These are phyloP conservation scores for Phytophthora aleatoria DNA, from an alignment of 352 stramenopile species.

Conservation along the genomic window DNA sequence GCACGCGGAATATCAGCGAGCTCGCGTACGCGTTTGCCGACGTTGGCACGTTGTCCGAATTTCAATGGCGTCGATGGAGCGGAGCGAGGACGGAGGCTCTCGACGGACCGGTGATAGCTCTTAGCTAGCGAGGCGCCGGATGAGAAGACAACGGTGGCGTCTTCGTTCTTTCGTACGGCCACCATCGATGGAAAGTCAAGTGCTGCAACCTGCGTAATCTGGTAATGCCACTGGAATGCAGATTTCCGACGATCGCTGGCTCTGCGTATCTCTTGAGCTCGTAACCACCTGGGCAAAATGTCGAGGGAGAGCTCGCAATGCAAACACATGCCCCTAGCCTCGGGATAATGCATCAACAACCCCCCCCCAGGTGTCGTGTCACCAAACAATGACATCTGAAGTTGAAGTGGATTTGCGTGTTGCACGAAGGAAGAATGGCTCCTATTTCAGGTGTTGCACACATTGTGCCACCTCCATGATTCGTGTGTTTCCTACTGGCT, in stretches of 20 bases:
- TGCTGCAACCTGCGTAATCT: constrained; percentile 4
- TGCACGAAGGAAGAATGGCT: background rate
- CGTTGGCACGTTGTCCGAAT: constrained; percentile 11
- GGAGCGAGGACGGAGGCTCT: constrained; percentile 18
- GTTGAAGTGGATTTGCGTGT: constrained; percentile 1
- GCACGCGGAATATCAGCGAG: constrained; percentile 65
- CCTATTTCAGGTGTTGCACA: constrained; percentile 13
- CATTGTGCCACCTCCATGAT: background rate
- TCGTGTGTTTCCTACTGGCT: constrained; percentile 9
- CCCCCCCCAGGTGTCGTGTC: no score
- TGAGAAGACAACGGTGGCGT: constrained; percentile 18
- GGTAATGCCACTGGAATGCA: constrained; percentile 2
- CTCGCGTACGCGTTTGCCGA: constrained; percentile 41
- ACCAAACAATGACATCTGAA: background rate
- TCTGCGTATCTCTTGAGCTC: constrained; percentile 25
- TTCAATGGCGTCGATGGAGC: constrained; percentile 15
- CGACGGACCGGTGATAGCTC: constrained; percentile 24
- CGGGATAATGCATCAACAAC: background rate
- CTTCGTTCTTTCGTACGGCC: constrained; percentile 25
- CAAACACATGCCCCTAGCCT: constrained; percentile 13
- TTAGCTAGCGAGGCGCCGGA: constrained; percentile 21
- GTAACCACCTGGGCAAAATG: constrained; percentile 14
- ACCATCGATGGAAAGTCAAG: constrained; percentile 17
- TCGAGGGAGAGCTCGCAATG: constrained; percentile 16
- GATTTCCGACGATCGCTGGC: background rate